Evolutionary conservation across 805 yeast genomes (phyloP).

Genomic region (Jamesozyma piceae): DNA sequence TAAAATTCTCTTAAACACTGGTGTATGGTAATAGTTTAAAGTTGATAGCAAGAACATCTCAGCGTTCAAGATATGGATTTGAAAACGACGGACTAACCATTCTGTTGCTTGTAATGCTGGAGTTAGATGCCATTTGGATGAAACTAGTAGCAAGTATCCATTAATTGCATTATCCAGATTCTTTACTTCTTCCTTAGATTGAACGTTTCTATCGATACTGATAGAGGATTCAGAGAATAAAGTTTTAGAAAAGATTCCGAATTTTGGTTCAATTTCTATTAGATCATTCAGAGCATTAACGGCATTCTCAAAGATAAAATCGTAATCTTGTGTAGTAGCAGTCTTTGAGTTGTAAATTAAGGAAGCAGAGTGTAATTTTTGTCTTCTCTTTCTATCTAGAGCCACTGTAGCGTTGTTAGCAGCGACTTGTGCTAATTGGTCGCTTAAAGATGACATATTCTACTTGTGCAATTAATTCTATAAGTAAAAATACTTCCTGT

Average conservation of each 20-base stretch:
- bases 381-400: conserved; percentile 76
- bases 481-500: not conserved
- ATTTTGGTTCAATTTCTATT: conserved; percentile 62
- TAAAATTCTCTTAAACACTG: conserved; percentile 66
- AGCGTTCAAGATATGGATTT: conserved; percentile 70
- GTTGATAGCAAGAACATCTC: conserved; percentile 64
- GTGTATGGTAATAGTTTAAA: conserved; percentile 70
- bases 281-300: conserved; percentile 70
- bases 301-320: conserved; percentile 62
- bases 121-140: conserved; percentile 66
- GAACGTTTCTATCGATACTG: conserved; percentile 71
- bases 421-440: conserved; percentile 68
- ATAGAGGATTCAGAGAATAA: conserved; percentile 79
- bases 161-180: conserved; percentile 66
- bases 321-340: conserved; percentile 93
- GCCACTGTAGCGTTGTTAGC: conserved; percentile 60
- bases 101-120: conserved; percentile 79
- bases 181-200: conserved; percentile 66
- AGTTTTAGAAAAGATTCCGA: conserved; percentile 56
- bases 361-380: conserved; percentile 81
- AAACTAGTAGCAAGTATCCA: conserved; percentile 60
- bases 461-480: not conserved
- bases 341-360: conserved; percentile 74
- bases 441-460: conserved; percentile 56
- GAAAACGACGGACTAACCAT: conserved; percentile 90